Evolutionary conservation across 139 green algal species (phyloP), one percentile per base, ranked within the genome.

Genomic region (Coccomyxa sp.): DNA sequence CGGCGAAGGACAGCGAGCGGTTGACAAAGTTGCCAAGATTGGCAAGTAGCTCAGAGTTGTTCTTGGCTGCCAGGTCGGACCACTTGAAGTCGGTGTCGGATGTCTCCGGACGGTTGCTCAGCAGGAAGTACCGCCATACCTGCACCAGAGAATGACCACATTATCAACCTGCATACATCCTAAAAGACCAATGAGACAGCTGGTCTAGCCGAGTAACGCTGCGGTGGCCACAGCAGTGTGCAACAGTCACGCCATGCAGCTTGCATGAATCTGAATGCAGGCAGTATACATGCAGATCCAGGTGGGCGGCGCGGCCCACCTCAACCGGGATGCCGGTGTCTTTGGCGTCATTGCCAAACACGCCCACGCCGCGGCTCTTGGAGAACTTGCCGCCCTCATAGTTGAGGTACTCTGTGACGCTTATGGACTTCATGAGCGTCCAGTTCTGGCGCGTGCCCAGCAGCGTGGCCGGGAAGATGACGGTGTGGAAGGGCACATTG

Each of bases 401-500:
- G 90, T 98, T 99, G 45, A 99, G 89, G 92, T 99, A 99, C 91
- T 99, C 96, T 7, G 94, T 98, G 12, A 99, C 96, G 76, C 87
- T 95, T 88, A 99, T 98, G 84, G 81, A 92, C 67, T 90, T 91
- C 96, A 99, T 99, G 89, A 99, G 92, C 17, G 96, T 99, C 96
- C 96, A 99, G 17, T 83, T 78, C 83, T 96, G 67, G 63, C 80
- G 67, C 0, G 93, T 94, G 79, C 91, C 92, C 31, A 99, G 89
- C 78, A 97, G 92, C 9, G 91, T 97, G 81, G 92, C 93, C 21
- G 96, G 96, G 90, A 99, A 99, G 91, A 98, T 98, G 82, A 99
- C 94, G 38, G 96, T 99, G 90, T 99, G 96, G 90, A 99, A 99
- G 58, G 96, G 96, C 78, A 99, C 92, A 85, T 99, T 99, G 92